Conservation (phyloP, 1,139 yeast species). For the Wickerhamiella infanticola region DNA sequence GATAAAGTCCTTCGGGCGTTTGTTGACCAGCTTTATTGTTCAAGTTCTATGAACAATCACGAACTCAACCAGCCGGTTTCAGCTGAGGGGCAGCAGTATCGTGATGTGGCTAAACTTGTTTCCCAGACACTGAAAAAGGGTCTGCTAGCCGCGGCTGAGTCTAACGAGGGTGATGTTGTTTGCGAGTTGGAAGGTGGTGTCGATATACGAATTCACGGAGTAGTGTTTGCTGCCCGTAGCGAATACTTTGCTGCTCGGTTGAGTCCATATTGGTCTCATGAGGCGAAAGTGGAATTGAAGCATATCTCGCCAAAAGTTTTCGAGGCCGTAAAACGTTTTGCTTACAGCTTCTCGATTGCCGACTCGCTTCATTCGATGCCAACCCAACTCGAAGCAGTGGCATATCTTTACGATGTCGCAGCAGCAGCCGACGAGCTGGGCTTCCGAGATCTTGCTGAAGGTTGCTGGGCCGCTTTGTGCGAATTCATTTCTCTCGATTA, state of each 20-base stretch:
- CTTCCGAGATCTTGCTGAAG: conserved; percentile 6
- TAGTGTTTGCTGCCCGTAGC: conserved; percentile 8
- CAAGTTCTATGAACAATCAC: not conserved
- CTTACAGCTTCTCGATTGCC: not conserved
- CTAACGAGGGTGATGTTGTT: conserved; percentile 8
- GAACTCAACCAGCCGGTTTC: conserved; percentile 4
- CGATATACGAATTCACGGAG: conserved; percentile 6
- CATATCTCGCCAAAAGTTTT: not conserved
- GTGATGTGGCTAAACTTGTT: conserved; percentile 10
- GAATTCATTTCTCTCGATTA: conserved; percentile 10
- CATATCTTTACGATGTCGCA: conserved; percentile 11
- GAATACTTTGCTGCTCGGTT: conserved; percentile 11
- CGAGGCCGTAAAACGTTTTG: conserved; percentile 7
- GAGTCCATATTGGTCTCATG: not conserved
- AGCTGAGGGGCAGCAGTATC: conserved; percentile 7
- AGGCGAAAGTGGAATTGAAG: not conserved
- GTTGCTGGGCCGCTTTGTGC: conserved; percentile 10
- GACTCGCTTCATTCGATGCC: not conserved
- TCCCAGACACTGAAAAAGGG: conserved; percentile 9
- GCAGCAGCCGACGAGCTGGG: conserved; percentile 12
- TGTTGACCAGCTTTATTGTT: conserved; percentile 5
- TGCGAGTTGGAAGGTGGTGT: conserved; percentile 3
- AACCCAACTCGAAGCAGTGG: conserved; percentile 2
- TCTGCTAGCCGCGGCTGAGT: conserved; percentile 3
- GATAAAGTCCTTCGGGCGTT: conserved; percentile 8